Evolutionary conservation across 2,329 filamentous ascomycete genomes (phyloP).

Genomic region (Aspergillus hortae): DNA sequence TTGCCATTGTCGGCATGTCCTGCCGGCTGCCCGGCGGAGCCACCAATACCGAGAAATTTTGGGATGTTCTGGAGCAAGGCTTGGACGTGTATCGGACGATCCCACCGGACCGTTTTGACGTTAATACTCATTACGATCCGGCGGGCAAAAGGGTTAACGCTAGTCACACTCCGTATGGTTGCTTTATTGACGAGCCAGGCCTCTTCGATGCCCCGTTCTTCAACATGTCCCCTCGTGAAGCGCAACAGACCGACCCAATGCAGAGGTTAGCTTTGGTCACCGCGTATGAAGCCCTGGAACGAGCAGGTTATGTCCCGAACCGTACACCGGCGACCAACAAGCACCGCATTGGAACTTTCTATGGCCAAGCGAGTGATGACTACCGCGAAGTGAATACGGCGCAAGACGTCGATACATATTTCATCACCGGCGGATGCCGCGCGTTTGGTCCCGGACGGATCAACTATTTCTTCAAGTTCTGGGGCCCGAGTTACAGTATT

Average conservation of each 20-base stretch:
- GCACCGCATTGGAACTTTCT: slow-evolving; percentile 66
- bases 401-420: slow-evolving; percentile 67
- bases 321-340: slow-evolving; percentile 62
- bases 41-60: background rate
- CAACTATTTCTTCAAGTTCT: slow-evolving; percentile 74
- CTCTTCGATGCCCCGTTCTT: slow-evolving; percentile 72
- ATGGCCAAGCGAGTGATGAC: slow-evolving; percentile 70
- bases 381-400: slow-evolving; percentile 64
- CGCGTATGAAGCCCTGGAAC: slow-evolving; percentile 62
- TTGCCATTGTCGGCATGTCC: slow-evolving; percentile 8
- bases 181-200: slow-evolving; percentile 67
- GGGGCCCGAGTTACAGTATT: slow-evolving; percentile 65
- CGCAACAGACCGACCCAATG: slow-evolving; percentile 62
- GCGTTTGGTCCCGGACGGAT: slow-evolving; percentile 63
- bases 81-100: slow-evolving; percentile 45
- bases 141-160: slow-evolving; percentile 68
- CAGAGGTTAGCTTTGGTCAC: slow-evolving; percentile 58
- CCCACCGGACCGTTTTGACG: slow-evolving; percentile 65
- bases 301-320: slow-evolving; percentile 40
- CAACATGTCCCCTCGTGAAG: slow-evolving; percentile 74
- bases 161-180: slow-evolving; percentile 67
- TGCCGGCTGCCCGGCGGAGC: slow-evolving; percentile 6
- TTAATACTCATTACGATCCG: slow-evolving; percentile 62
- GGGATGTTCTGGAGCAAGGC: slow-evolving; percentile 2
- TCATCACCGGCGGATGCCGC: slow-evolving; percentile 59